phyloP scores from a whole-genome alignment of 768 basidiomycete genomes.

The Amanita rimosa region DNA sequence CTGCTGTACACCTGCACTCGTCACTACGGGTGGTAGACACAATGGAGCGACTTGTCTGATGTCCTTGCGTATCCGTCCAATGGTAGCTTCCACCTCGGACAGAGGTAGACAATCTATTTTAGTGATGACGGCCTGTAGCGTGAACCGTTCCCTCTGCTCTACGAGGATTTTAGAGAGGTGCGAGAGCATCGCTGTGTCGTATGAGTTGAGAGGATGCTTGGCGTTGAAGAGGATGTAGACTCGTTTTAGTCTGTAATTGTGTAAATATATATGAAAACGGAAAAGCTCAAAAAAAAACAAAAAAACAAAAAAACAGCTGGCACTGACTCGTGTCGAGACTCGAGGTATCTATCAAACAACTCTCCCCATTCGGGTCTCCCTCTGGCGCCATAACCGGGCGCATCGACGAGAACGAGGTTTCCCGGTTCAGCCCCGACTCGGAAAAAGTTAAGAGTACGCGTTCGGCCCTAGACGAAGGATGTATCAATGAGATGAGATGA shows the following conservation, averaged over 20 bases:
- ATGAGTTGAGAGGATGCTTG: conserved; percentile 45
- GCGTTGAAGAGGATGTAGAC: conserved; percentile 65
- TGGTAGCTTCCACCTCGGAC: conserved; percentile 19
- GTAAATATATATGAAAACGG: too few species aligned
- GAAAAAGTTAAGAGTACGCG: conserved; percentile 62
- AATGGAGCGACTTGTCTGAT: conserved; percentile 47
- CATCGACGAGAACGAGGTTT: conserved; percentile 60
- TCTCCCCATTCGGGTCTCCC: conserved; percentile 70
- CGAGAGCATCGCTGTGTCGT: conserved; percentile 52
- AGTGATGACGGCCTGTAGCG: conserved; percentile 64
- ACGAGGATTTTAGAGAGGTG: conserved; percentile 34
- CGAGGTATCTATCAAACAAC: conserved; percentile 54
- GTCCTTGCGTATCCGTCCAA: conserved; percentile 33
- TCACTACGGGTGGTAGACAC: conserved; percentile 58
- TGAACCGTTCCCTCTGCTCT: conserved; percentile 31
- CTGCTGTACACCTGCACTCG: conserved; percentile 35
- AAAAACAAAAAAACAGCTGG: too few species aligned
- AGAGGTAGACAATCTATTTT: conserved; percentile 47
- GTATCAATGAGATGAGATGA: too few species aligned
- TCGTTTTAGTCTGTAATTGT: conserved; percentile 55
- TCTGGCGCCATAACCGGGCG: conserved; percentile 70
- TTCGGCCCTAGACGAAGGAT: conserved; percentile 37
- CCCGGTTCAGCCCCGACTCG: conserved; percentile 49
- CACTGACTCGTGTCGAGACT: conserved; percentile 49
- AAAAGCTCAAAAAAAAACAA: too few species aligned